These are phyloP conservation scores for Aspergillus ibericus DNA, from an alignment of 2,329 filamentous ascomycete species.

Conservation along the genomic window DNA sequence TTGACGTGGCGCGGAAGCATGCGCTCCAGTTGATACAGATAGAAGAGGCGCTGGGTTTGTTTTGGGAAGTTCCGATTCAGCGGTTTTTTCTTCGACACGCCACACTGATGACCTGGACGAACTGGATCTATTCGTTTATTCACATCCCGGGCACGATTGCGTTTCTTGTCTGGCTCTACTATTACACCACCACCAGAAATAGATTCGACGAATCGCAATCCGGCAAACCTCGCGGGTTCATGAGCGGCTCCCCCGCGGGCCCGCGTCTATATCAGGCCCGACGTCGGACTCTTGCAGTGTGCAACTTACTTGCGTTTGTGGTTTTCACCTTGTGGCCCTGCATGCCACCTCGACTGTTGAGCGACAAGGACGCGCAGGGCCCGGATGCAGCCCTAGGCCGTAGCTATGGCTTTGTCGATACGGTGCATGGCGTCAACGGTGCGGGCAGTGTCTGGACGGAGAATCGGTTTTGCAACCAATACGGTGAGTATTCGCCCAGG, in stretches of 20 bases:
- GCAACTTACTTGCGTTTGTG: slow-evolving; percentile 60
- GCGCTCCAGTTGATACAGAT: slow-evolving; percentile 66
- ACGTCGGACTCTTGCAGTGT: slow-evolving; percentile 58
- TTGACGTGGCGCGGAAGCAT: slow-evolving; percentile 67
- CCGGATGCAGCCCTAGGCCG: slow-evolving; percentile 59
- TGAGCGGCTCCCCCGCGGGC: slow-evolving; percentile 47
- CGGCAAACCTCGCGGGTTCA: slow-evolving; percentile 37
- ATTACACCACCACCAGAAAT: slow-evolving; percentile 66
- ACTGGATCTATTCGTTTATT: slow-evolving; percentile 73
- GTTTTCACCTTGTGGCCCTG: slow-evolving; percentile 62
- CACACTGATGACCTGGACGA: slow-evolving; percentile 65
- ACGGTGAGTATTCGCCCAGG: slow-evolving; percentile 52
- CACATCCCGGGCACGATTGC: slow-evolving; percentile 75
- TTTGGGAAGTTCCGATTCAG: slow-evolving; percentile 65
- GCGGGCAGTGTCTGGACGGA: slow-evolving; percentile 70
- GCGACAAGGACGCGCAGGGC: slow-evolving; percentile 55
- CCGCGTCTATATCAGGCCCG: slow-evolving; percentile 57
- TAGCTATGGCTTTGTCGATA: slow-evolving; percentile 61
- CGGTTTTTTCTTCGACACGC: slow-evolving; percentile 56
- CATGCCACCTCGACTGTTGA: slow-evolving; percentile 60
- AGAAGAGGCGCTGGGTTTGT: slow-evolving; percentile 65
- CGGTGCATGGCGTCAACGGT: slow-evolving; percentile 57
- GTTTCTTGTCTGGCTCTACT: slow-evolving; percentile 67
- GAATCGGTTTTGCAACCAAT: slow-evolving; percentile 74
- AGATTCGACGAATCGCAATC: slow-evolving; percentile 44